These are phyloP conservation scores for Neoscytalidium dimidiatum DNA, from an alignment of 2,329 filamentous ascomycete genomes.

Conservation along the genomic window DNA sequence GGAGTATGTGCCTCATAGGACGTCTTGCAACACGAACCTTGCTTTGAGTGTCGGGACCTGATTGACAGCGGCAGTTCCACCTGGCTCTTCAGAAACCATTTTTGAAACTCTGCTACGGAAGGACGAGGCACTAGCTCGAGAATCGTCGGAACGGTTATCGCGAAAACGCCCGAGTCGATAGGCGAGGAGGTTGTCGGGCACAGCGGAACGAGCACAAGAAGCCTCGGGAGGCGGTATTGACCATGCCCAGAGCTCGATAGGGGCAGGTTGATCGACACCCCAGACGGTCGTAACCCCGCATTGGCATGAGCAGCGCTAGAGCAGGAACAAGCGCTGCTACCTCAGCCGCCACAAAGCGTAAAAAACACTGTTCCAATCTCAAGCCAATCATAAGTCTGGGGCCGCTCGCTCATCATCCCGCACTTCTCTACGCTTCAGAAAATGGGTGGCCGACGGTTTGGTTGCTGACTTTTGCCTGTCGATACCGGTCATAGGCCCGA, in stretches of 20 bases:
- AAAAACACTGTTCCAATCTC: neutral
- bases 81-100: neutral
- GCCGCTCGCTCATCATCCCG: neutral
- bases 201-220: neutral
- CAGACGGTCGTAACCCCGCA: conserved; percentile 2
- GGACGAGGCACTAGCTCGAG: neutral
- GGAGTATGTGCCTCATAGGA: neutral
- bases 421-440: neutral
- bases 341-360: conserved; percentile 2
- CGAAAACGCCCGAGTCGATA: neutral
- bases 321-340: neutral
- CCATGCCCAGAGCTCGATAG: neutral
- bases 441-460: neutral
- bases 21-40: neutral
- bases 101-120: neutral
- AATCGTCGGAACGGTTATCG: neutral
- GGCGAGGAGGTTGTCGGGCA: neutral
- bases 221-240: neutral
- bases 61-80: neutral
- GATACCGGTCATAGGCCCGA: neutral
- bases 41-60: neutral
- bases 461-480: neutral
- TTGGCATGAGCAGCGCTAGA: neutral
- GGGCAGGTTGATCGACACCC: conserved; percentile 13
- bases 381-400: neutral